Evolutionary conservation across 2,329 filamentous ascomycete species (phyloP).

Genomic region (Huntiella decipiens): DNA sequence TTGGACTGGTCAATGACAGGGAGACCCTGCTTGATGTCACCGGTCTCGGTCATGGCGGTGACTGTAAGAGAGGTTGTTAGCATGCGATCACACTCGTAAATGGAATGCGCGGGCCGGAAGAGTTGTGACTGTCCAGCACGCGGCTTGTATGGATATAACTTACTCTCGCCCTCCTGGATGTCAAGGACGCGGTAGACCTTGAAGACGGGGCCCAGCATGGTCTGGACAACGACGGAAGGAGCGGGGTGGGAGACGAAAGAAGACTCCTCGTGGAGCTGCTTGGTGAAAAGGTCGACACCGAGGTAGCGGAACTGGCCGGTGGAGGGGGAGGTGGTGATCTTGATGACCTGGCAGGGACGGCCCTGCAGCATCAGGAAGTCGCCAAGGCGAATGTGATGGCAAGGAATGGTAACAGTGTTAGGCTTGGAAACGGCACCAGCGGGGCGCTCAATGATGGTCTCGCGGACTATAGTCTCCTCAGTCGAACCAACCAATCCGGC

Average conservation of each 20-base stretch:
- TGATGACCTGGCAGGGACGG: slow-evolving; percentile 98
- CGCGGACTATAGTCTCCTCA: slow-evolving; percentile 26
- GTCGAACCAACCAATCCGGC: slow-evolving; percentile 33
- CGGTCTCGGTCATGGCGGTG: slow-evolving; percentile 96
- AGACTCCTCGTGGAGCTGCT: slow-evolving; percentile 97
- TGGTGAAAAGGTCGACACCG: slow-evolving; percentile 98
- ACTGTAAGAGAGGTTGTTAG: slow-evolving; percentile 23
- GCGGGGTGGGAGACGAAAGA: slow-evolving; percentile 94
- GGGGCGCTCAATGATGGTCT: slow-evolving; percentile 20
- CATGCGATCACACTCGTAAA: slow-evolving; percentile 9
- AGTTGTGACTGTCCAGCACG: background rate
- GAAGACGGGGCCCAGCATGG: slow-evolving; percentile 98
- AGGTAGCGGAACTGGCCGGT: slow-evolving; percentile 99
- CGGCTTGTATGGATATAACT: slow-evolving; percentile 1
- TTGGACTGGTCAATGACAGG: slow-evolving; percentile 88
- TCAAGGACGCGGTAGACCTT: slow-evolving; percentile 99
- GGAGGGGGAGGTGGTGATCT: slow-evolving; percentile 93
- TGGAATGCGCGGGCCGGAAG: background rate
- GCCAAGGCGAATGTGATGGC: slow-evolving; percentile 98
- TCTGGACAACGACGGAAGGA: slow-evolving; percentile 93
- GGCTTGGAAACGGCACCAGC: slow-evolving; percentile 23
- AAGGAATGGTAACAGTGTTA: slow-evolving; percentile 94
- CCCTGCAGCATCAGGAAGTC: slow-evolving; percentile 98
- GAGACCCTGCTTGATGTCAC: slow-evolving; percentile 92
- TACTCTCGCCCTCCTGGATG: slow-evolving; percentile 55